Base-by-base conservation (phyloP, 2,329 filamentous ascomycete species). In the Colletotrichum theobromicola region DNA sequence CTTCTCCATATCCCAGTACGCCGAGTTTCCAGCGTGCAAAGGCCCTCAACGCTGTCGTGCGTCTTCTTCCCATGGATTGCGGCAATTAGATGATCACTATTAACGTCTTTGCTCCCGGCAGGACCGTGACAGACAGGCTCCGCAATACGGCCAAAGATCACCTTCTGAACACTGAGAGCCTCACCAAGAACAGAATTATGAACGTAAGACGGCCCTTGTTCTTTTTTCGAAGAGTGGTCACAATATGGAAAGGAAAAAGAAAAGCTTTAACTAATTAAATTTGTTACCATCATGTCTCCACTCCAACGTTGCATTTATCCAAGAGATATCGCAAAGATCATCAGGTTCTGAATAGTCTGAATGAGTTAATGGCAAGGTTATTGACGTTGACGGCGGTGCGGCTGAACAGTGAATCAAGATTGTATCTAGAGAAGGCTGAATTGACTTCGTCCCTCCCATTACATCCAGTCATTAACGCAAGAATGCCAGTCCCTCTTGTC, bases 71-170 rank as follows among this genome's bases (percentile, higher is more conserved):
- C 4, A 92, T 91, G 58, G 92, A 94, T 85, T 91, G 89, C 77
- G 90, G 92, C 66, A 89, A 92, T 84, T 88, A 91, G 78, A 90
- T 90, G 67, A 92, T 93, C 80, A 93, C 91, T 0, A 91, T 93
- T 81, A 93, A 93, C 79, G 90, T 89, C 61, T 87, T 93, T 34
- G 92, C 92, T 0, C 92, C 92, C 0, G 92, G 91, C 66, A 91
- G 91, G 18, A 92, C 92, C 82, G 92, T 92, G 85, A 91, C 88
- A 16, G 91, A 93, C 78, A 93, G 93, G 91, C 93, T 93, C 85
- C 24, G n/a, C 13, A 32, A 9, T 30, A 67, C 12, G 26, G 26
- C 64, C 30, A 67, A 92, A 83, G 92, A 92, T 83, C 83, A 84
- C 70, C 84, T 91, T 77, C 86, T 79, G 79, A 85, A 91, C 79